A percentile compares a stretch with the other conserved stretches of the same genome.
Conservation (phyloP, 2,329 filamentous ascomycete species). For the Trichoderma polysporum region DNA sequence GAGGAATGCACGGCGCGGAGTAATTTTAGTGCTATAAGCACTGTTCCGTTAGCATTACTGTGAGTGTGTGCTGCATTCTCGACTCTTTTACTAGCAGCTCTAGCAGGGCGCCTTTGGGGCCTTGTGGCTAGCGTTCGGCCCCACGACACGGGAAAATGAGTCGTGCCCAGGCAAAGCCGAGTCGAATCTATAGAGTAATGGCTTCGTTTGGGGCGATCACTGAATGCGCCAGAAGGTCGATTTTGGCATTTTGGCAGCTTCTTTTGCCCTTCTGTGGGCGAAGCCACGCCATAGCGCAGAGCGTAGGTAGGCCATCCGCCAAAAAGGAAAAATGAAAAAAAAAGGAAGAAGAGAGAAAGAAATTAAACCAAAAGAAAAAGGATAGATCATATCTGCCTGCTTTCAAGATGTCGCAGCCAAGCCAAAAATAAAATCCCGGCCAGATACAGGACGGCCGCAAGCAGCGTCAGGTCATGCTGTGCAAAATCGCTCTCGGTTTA, state of each 20-base stretch:
- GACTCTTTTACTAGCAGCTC: not conserved
- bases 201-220: conserved; percentile 5
- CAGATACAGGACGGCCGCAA: not conserved
- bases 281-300: not conserved
- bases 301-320: not conserved
- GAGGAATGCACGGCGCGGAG: conserved; percentile 2
- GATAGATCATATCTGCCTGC: not conserved
- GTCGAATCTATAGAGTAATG: conserved; percentile 13
- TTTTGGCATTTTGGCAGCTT: not conserved
- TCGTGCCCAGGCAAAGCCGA: conserved; percentile 10
- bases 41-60: not conserved
- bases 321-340: not conserved
- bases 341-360: no score
- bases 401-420: not conserved
- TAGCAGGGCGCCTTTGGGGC: not conserved
- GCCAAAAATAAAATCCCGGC: not conserved
- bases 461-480: not conserved
- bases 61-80: not conserved
- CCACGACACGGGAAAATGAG: conserved; percentile 19
- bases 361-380: no score
- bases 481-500: not conserved
- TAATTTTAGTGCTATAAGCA: conserved; percentile 7
- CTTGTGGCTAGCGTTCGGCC: conserved; percentile 10
- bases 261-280: not conserved
- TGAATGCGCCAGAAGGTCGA: not conserved